Conservation (phyloP, 441 rosid species). For the Populus hybrid region DNA sequence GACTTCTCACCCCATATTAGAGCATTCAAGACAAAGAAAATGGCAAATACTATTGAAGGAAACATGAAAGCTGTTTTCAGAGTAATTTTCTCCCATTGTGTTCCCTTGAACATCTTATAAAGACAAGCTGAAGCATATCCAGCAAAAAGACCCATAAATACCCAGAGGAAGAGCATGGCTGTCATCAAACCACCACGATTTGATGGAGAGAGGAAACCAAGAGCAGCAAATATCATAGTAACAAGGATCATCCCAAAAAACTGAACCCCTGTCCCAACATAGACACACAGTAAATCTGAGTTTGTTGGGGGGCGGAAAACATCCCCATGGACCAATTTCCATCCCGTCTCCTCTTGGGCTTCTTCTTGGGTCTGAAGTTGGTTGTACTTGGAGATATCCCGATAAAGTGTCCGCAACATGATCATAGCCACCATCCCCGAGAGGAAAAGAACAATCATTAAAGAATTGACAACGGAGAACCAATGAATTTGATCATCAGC, state of each 20-base stretch:
- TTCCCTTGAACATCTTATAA: conserved; percentile 73
- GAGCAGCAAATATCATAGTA: conserved; percentile 82
- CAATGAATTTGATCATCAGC: conserved; percentile 96
- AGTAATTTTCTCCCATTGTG: conserved; percentile 85
- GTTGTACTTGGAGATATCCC: conserved; percentile 93
- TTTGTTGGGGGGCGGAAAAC: conserved; percentile 80
- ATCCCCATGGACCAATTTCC: conserved; percentile 94
- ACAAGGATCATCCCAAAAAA: conserved; percentile 85
- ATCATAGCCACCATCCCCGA: conserved; percentile 99
- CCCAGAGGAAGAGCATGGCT: conserved; percentile 89
- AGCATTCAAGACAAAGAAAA: conserved; percentile 82
- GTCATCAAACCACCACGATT: conserved; percentile 91
- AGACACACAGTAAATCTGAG: conserved; percentile 77
- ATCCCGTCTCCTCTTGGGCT: conserved; percentile 87
- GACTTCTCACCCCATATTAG: conserved; percentile 93
- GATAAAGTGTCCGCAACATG: conserved; percentile 85
- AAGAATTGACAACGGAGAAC: conserved; percentile 87
- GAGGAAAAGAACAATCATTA: conserved; percentile 95
- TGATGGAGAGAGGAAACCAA: conserved; percentile 92
- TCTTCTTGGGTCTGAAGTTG: conserved; percentile 95
- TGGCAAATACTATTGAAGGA: conserved; percentile 56
- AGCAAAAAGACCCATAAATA: conserved; percentile 88
- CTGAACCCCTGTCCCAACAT: conserved; percentile 96
- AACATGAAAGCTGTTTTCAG: conserved; percentile 75
- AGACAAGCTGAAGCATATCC: conserved; percentile 81